Percentiles rank a stretch among this genome's conserved stretches.
Conservation (phyloP, 768 basidiomycete species). For the Suillus sp. region DNA sequence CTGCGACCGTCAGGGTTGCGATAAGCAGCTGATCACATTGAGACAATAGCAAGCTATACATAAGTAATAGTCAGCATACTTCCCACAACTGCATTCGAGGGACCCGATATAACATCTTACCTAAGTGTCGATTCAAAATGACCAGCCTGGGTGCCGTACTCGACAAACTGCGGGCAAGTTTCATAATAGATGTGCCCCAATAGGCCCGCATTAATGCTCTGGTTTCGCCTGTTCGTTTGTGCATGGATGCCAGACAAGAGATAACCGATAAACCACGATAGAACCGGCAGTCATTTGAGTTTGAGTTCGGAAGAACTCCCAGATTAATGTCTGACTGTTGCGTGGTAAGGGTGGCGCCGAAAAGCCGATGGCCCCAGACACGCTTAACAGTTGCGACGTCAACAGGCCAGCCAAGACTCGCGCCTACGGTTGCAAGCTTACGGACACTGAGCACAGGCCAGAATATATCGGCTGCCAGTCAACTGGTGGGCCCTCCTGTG, state of each 20-base stretch:
- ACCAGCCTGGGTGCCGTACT: background rate
- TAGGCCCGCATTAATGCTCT: background rate
- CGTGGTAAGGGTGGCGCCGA: background rate
- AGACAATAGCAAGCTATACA: background rate
- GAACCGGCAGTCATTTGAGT: background rate
- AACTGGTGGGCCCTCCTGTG: background rate
- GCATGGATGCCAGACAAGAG: background rate
- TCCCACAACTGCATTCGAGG: constrained; percentile 4
- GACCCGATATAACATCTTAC: too few relatives aligned
- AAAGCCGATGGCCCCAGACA: background rate
- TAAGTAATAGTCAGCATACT: background rate
- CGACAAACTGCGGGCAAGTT: background rate
- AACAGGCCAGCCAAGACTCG: background rate
- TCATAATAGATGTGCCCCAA: background rate
- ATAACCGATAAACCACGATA: background rate
- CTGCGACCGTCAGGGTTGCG: background rate
- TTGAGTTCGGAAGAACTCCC: background rate
- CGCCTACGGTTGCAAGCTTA: background rate
- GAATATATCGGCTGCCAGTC: background rate
- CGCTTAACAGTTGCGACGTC: background rate
- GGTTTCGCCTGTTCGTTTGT: background rate
- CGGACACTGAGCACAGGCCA: background rate
- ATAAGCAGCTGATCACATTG: constrained; percentile 4
- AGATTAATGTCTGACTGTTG: too few relatives aligned
- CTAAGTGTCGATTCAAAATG: background rate